Conservation (phyloP, 2,329 filamentous ascomycete genomes). For the Colletotrichum melonis region DNA sequence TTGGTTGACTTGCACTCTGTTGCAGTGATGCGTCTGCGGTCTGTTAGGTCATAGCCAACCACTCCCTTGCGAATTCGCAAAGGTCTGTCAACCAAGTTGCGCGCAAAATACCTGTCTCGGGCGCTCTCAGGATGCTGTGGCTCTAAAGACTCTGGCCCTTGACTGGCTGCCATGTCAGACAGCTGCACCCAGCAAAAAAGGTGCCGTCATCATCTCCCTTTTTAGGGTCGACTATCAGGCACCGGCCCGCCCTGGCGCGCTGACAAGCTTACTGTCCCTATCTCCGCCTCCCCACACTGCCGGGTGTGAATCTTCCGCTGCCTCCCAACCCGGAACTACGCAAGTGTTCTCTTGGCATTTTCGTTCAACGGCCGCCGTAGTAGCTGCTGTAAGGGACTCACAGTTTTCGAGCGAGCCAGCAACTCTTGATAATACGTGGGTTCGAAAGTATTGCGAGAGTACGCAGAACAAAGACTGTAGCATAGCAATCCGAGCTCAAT, state of each 20-base stretch:
- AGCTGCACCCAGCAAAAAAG: background rate
- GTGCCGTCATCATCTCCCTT: slow-evolving; percentile 8
- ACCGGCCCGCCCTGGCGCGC: slow-evolving; percentile 11
- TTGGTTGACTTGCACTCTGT: background rate
- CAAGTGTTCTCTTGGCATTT: slow-evolving; percentile 5
- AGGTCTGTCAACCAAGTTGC: background rate
- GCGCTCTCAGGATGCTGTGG: background rate
- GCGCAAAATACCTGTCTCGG: background rate
- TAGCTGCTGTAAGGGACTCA: slow-evolving; percentile 1
- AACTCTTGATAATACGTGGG: background rate
- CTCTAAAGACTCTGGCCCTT: background rate
- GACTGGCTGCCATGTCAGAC: background rate
- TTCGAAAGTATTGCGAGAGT: background rate
- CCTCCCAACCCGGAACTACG: background rate
- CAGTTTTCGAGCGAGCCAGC: background rate
- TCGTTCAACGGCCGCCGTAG: slow-evolving; percentile 6
- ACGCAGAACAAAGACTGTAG: background rate
- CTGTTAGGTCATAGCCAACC: slow-evolving; percentile 1
- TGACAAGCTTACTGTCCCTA: slow-evolving; percentile 9
- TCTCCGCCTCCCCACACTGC: slow-evolving; percentile 14
- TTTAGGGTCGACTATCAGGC: slow-evolving; percentile 2
- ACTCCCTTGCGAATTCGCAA: background rate
- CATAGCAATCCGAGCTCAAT: background rate
- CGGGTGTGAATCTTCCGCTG: slow-evolving; percentile 18
- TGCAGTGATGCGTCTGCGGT: background rate